Percentiles rank a stretch among this genome's conserved stretches.
Conservation (phyloP, 2,329 filamentous ascomycete species). For the Colletotrichum sp. region DNA sequence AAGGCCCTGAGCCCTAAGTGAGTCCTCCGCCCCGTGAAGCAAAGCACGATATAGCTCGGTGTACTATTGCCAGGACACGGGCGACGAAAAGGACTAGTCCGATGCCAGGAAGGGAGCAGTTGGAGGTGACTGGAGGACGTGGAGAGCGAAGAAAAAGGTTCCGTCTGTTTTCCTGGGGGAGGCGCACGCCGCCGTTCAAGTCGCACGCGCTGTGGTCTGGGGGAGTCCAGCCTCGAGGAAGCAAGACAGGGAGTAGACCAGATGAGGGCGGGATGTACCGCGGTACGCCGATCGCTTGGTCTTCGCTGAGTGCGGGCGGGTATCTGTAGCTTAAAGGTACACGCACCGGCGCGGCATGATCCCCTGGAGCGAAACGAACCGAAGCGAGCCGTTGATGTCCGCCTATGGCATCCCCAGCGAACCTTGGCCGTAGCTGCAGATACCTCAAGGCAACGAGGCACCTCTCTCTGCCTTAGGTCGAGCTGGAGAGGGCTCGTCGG, state of each 20-base stretch:
- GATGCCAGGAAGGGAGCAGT: neutral
- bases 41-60: neutral
- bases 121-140: neutral
- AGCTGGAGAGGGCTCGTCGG: neutral
- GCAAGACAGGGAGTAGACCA: conserved; percentile 10
- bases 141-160: neutral
- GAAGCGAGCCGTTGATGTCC: conserved; percentile 20
- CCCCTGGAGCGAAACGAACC: conserved; percentile 13
- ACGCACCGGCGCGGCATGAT: neutral
- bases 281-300: neutral
- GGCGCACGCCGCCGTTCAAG: conserved; percentile 9
- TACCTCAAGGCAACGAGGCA: neutral
- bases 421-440: neutral
- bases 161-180: neutral
- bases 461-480: neutral
- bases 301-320: neutral
- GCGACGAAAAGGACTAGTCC: neutral
- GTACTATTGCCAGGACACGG: neutral
- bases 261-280: neutral
- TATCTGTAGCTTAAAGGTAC: conserved; percentile 1
- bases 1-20: neutral
- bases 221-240: conserved; percentile 6
- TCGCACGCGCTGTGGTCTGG: conserved; percentile 1
- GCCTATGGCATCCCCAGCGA: neutral
- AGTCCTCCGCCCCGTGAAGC: neutral